Base-by-base conservation (phyloP, 176 grass and related monocot genomes). In the Zoysia pacifica region DNA sequence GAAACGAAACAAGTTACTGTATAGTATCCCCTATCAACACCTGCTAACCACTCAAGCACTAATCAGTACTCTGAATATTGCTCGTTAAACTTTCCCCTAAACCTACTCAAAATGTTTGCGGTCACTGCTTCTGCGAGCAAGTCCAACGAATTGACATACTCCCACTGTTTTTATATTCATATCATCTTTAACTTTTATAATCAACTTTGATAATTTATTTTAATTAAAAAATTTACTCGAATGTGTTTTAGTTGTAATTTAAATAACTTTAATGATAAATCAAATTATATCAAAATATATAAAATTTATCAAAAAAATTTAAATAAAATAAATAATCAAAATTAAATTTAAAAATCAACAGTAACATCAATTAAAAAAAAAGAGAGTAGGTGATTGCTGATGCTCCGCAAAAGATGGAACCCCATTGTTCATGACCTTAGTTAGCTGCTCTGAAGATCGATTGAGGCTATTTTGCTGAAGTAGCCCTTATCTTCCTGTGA, bases 401-500 rank as follows among this genome's bases (percentile, higher is more conserved):
- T 88, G 90, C 77, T 89, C 85, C 37, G 79, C 84, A 51, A 99
- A 93, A 69, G 80, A 78, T 73, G 82, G 69, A 84, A 88, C 73
- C 48, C 93, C 93, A 41, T 82, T 93, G 41, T 84, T 86, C 13
- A 93, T 87, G 84, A 95, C 82, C 68, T 88, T 91, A 0, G 71
- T 69, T 45, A 90, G 69, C 82, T 89, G 86, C 18, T 95, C 88
- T 12, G 88, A 86, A 60, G 97, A 78, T 75, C 84, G 77, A 58
- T 82, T 85, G 36, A 83, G 89, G 82, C 88, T 93, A 72, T 90
- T 99, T 84, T 91, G 79, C 73, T 99, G 86, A 56, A 99, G 83
- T 83, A 95, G 90, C 92, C 97, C 91, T 95, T 81, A 99, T 91
- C 86, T 99, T 99, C 46, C 79, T 79, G 38, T 99, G 88, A 16